A percentile compares a stretch with the other conserved stretches of the same genome.
Conservation (phyloP, 1,284 basidiomycete genomes). For the Cerioporus squamosus region DNA sequence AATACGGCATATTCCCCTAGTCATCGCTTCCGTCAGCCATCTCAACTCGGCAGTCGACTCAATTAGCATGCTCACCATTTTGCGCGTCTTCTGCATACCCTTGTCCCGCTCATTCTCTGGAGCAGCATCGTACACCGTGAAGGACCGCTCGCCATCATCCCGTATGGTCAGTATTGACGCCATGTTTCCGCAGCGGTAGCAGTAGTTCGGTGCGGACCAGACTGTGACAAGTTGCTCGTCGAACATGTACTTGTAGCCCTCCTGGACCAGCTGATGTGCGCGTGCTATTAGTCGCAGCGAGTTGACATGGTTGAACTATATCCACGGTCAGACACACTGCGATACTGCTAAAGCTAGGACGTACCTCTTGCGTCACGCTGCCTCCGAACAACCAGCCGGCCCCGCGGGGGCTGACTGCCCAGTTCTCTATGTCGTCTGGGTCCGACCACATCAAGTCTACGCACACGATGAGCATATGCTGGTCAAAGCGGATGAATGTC, state of each 20-base stretch:
- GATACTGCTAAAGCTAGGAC: slow-evolving; percentile 25
- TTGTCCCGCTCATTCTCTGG: slow-evolving; percentile 85
- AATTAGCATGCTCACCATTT: slow-evolving; percentile 53
- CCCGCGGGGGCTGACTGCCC: slow-evolving; percentile 94
- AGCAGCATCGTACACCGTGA: slow-evolving; percentile 85
- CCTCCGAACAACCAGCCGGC: slow-evolving; percentile 97
- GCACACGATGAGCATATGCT: neutral
- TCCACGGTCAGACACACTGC: neutral
- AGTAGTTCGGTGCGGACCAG: slow-evolving; percentile 98
- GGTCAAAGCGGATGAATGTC: too few relatives aligned
- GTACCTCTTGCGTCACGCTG: slow-evolving; percentile 83
- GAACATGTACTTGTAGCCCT: slow-evolving; percentile 99
- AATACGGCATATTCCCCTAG: slow-evolving; percentile 64
- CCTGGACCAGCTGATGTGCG: slow-evolving; percentile 95
- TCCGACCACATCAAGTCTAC: slow-evolving; percentile 98
- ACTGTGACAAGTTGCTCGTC: slow-evolving; percentile 94
- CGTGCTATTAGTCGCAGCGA: slow-evolving; percentile 84
- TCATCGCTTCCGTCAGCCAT: neutral
- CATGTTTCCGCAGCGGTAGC: slow-evolving; percentile 84
- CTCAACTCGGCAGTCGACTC: too few relatives aligned
- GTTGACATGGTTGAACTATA: slow-evolving; percentile 92
- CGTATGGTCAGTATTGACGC: slow-evolving; percentile 77
- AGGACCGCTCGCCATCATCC: slow-evolving; percentile 66
- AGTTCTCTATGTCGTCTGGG: slow-evolving; percentile 94
- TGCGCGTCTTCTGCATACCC: slow-evolving; percentile 60